Base-by-base conservation (phyloP, 768 basidiomycete species). In the Rhodotorula sphaerocarpa region DNA sequence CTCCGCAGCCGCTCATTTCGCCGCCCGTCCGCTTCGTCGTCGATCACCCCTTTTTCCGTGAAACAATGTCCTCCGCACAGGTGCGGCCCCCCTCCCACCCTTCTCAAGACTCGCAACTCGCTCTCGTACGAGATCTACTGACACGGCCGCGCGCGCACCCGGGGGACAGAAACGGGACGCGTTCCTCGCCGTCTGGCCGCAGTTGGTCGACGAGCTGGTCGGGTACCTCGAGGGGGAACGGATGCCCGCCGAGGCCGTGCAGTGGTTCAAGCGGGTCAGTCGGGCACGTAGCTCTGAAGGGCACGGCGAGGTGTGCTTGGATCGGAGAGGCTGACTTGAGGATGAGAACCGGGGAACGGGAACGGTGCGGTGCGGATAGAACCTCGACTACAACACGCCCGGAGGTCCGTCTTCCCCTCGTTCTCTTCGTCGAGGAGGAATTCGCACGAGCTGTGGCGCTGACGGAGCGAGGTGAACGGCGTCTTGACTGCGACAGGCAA, bases 311-410 rank as follows among this genome's bases (percentile, higher is more conserved):
- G 11, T 39, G 39, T 39, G 18, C 39, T 10, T 18, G 18, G 39
- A 18, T 18, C 18, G 39, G 39, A 18, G 39, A 39, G 11, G 39
- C 39, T 39, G 11, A 18, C 39, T 39, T 9, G 39, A 39, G 11
- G 39, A 39, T 10, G 18, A 9, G 39, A 39, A 39, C 10, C 18
- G 11, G 39, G 11, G 20, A 20, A 5, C 23, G 36, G 16, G 2
- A 34, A n/a, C n/a, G n/a, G n/a, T n/a, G n/a, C n/a, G n/a, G n/a
- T n/a, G n/a, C n/a, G 4, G 10, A 42, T 70, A 91, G 89, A 91
- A 81, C 74, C 78, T 97, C 59, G 82, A 91, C 69, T 87, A 90
- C 79, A 97, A 96, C 76, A 86, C 88, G n/a, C 91, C 91, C 0
- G 88, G 90, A 63, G 78, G 76, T 77, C 18, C 50, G 72, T 57